Evolutionary conservation across 2,329 filamentous ascomycete species (phyloP).

Genomic region (Botrytis fragariae): DNA sequence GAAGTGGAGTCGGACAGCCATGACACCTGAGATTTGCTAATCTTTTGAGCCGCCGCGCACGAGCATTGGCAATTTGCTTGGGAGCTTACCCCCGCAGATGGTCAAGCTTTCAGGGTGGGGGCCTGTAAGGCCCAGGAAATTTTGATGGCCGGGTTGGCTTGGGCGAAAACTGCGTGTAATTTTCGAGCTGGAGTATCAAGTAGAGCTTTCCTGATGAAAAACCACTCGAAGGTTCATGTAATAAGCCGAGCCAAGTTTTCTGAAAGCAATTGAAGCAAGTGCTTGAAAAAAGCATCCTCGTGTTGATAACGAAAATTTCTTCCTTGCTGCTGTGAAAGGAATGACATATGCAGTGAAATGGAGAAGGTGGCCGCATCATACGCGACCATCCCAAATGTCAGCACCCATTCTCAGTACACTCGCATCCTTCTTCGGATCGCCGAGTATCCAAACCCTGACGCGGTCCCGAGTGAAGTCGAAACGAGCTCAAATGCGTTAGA

Average conservation of each 20-base stretch:
- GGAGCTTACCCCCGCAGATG: not conserved
- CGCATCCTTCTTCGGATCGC: not conserved
- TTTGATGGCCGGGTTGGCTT: constrained; percentile 3
- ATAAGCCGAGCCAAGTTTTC: not conserved
- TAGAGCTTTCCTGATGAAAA: not conserved
- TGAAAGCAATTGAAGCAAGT: not conserved
- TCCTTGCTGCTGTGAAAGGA: constrained; percentile 11
- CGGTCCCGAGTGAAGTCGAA: not conserved
- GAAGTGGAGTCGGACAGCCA: constrained; percentile 7
- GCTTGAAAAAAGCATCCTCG: not conserved
- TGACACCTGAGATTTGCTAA: not conserved
- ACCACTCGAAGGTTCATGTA: not conserved
- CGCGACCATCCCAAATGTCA: not conserved
- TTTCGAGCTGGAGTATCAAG: not conserved
- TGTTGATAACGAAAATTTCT: not conserved
- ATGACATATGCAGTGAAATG: constrained; percentile 15
- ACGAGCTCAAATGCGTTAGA: not conserved
- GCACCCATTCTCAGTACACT: not conserved
- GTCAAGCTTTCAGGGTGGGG: constrained; percentile 1
- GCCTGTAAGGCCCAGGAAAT: not conserved
- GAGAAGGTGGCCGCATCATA: not conserved
- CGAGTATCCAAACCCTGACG: not conserved
- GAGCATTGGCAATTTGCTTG: constrained; percentile 1
- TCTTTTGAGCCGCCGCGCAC: constrained; percentile 15
- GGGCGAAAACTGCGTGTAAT: not conserved